phyloP scores from a whole-genome alignment of 2,329 filamentous ascomycete species.

The Blastomyces silverae region DNA sequence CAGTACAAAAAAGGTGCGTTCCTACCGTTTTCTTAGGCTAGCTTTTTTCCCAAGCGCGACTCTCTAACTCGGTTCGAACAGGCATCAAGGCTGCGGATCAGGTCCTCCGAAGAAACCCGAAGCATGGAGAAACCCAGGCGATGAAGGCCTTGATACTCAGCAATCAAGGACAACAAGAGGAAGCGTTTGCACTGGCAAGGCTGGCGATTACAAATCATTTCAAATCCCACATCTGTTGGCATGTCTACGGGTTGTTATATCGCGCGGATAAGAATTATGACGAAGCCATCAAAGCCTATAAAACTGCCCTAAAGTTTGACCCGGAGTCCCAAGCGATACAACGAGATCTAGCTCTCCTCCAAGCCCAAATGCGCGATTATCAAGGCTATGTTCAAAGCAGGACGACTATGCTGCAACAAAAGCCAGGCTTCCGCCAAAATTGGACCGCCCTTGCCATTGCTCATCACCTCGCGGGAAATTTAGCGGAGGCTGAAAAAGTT shows the following conservation, averaged over 20 bases:
- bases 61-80: constrained; percentile 32
- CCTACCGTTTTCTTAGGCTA: constrained; percentile 21
- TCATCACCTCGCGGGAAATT: constrained; percentile 80
- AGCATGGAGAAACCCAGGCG: constrained; percentile 95
- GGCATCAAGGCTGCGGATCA: constrained; percentile 94
- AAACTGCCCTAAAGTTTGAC: constrained; percentile 85
- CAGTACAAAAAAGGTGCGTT: constrained; percentile 78
- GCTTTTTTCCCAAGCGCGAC: constrained; percentile 21
- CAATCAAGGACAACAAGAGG: constrained; percentile 81
- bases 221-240: constrained; percentile 99
- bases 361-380: constrained; percentile 95
- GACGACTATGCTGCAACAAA: constrained; percentile 75
- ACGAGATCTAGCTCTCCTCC: constrained; percentile 83
- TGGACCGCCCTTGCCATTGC: constrained; percentile 98
- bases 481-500: constrained; percentile 80
- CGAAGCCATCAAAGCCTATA: constrained; percentile 98
- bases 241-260: constrained; percentile 93
- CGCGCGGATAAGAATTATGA: constrained; percentile 95
- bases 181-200: constrained; percentile 90
- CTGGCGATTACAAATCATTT: constrained; percentile 89
- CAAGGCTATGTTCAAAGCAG: constrained; percentile 87
- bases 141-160: constrained; percentile 99
- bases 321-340: constrained; percentile 94
- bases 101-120: constrained; percentile 88
- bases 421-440: constrained; percentile 76